A percentile compares a stretch with the other conserved stretches of the same genome.
Evolutionary conservation across 108 stramenopile species (phyloP).

Genomic region (Pseudonitzschia multistriata): DNA sequence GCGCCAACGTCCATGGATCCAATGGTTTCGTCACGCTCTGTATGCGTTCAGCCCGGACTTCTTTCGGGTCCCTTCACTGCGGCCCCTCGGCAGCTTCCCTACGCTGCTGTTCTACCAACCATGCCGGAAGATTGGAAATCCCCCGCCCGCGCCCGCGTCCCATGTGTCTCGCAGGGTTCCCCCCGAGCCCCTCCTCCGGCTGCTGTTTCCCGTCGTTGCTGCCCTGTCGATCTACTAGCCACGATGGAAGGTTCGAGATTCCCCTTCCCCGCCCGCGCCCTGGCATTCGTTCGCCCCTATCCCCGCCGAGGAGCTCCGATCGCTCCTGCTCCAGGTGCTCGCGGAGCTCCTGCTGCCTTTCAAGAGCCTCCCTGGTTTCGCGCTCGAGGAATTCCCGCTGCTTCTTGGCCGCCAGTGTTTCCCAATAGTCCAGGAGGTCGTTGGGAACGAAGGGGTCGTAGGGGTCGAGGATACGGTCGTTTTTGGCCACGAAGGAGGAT

Average conservation of each 20-base stretch:
- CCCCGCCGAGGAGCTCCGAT: conserved; percentile 23
- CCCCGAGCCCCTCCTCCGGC: neutral
- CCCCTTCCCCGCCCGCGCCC: conserved; percentile 68
- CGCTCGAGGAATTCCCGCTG: conserved; percentile 50
- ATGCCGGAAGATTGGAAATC: conserved; percentile 79
- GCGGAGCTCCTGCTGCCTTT: conserved; percentile 52
- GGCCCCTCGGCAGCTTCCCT: conserved; percentile 22
- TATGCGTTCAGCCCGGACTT: no score
- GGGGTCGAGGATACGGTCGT: conserved; percentile 40
- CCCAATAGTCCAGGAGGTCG: conserved; percentile 77
- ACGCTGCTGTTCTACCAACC: conserved; percentile 76
- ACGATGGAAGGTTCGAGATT: conserved; percentile 74
- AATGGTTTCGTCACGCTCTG: no score
- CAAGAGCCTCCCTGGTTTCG: conserved; percentile 50
- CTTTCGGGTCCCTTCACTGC: neutral
- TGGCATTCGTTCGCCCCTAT: neutral
- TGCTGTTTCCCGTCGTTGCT: neutral
- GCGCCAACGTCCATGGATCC: no score
- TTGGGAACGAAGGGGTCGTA: conserved; percentile 82
- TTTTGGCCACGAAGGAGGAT: conserved; percentile 4
- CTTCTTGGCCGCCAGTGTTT: conserved; percentile 45
- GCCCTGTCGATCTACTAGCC: conserved; percentile 73
- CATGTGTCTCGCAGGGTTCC: neutral
- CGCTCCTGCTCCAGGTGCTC: conserved; percentile 63
- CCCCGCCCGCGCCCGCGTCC: conserved; percentile 72